A percentile compares a stretch with the other conserved stretches of the same genome.
phyloP scores from a whole-genome alignment of 352 stramenopile species.

The Globisporangium acanthophoron region DNA sequence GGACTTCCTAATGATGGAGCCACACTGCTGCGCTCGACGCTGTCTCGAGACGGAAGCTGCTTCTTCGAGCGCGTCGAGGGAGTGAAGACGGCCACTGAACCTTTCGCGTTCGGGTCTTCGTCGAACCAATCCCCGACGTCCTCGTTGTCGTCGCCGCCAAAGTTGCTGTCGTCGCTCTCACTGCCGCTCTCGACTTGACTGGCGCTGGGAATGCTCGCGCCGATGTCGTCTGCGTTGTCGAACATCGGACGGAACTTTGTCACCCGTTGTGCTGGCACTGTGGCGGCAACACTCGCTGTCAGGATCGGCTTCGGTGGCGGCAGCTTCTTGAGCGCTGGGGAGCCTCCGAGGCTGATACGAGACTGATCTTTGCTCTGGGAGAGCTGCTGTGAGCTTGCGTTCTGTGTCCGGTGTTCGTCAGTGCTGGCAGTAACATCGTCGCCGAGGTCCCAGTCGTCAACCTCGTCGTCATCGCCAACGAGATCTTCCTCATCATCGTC shows the following conservation, averaged over 20 bases:
- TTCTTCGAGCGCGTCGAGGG: constrained; percentile 4
- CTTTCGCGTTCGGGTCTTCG: not conserved
- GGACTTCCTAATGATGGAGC: not conserved
- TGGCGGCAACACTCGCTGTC: not conserved
- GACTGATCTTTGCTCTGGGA: not conserved
- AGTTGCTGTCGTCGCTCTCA: constrained; percentile 24
- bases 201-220: constrained; percentile 18
- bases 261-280: constrained; percentile 1
- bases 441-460: constrained; percentile 32
- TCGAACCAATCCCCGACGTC: constrained; percentile 57
- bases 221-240: constrained; percentile 26
- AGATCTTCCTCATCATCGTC: constrained; percentile 31
- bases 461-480: constrained; percentile 31
- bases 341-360: not conserved
- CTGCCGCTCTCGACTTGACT: constrained; percentile 11
- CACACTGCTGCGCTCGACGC: not conserved
- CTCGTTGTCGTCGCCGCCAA: constrained; percentile 22
- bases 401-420: not conserved
- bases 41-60: not conserved
- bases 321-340: constrained; percentile 3
- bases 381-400: not conserved
- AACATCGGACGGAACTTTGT: constrained; percentile 30
- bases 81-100: not conserved
- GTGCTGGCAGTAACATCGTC: constrained; percentile 5
- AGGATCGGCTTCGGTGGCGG: not conserved